Percentiles rank a stretch among this genome's conserved stretches.
Evolutionary conservation across 2,329 filamentous ascomycete species (phyloP).

Genomic region (Pseudogymnoascus sp.): DNA sequence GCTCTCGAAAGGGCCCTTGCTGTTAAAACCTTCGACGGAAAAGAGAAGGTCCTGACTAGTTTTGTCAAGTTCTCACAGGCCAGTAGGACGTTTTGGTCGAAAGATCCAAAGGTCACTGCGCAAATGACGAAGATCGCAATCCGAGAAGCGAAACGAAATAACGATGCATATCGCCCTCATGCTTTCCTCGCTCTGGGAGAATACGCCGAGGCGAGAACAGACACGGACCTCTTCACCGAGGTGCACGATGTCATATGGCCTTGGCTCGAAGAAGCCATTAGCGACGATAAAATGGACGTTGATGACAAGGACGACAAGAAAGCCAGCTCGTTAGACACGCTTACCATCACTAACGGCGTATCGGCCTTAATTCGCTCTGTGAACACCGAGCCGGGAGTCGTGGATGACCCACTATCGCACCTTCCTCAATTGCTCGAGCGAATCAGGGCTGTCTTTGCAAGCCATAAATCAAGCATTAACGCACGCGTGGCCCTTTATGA

Average conservation of each 20-base stretch:
- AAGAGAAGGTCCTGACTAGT: constrained; percentile 73
- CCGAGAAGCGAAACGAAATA: constrained; percentile 86
- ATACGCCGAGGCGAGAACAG: constrained; percentile 58
- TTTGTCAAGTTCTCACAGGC: constrained; percentile 71
- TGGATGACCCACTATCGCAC: constrained; percentile 19
- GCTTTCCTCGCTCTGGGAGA: constrained; percentile 65
- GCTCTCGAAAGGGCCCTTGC: constrained; percentile 71
- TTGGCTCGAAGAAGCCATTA: constrained; percentile 49
- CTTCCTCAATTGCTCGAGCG: constrained; percentile 21
- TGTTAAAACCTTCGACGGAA: constrained; percentile 88
- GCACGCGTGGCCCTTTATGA: constrained; percentile 25
- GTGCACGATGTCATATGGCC: constrained; percentile 55
- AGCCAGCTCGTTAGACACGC: constrained; percentile 19
- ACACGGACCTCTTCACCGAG: constrained; percentile 62
- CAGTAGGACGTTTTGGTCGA: constrained; percentile 48
- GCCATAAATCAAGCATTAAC: constrained; percentile 23
- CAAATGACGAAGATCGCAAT: constrained; percentile 72
- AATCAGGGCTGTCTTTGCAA: constrained; percentile 18
- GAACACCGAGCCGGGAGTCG: constrained; percentile 14
- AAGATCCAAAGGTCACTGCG: constrained; percentile 43
- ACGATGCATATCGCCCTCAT: constrained; percentile 70
- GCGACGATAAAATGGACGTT: constrained; percentile 58
- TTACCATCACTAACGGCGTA: constrained; percentile 25
- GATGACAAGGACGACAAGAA: constrained; percentile 21
- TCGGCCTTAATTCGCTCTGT: constrained; percentile 25